Conservation (phyloP, 305 asterid genomes). For the Salvia sclarea region DNA sequence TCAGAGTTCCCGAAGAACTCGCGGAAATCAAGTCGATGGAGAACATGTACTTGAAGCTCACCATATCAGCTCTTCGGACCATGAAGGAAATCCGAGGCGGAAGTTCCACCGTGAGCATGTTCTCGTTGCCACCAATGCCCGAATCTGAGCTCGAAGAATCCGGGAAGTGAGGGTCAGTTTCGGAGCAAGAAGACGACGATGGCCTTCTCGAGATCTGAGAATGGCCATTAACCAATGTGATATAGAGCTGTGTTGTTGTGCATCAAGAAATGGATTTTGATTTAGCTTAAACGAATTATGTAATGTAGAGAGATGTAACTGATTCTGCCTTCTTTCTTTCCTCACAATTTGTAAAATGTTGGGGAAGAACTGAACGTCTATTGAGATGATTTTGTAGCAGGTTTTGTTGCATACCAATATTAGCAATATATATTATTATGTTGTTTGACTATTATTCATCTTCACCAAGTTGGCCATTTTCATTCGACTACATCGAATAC, state of each 20-base stretch:
- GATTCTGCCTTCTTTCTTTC: not conserved
- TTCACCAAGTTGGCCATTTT: no score
- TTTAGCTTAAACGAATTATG: slow-evolving; percentile 21
- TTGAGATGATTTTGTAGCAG: slow-evolving; percentile 19
- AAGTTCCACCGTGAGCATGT: slow-evolving; percentile 66
- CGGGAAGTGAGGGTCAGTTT: slow-evolving; percentile 32
- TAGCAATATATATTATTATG: no score
- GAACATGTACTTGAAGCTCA: slow-evolving; percentile 62
- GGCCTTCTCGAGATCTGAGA: not conserved
- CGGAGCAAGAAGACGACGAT: not conserved
- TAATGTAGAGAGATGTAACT: slow-evolving; percentile 4
- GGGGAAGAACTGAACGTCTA: slow-evolving; percentile 10
- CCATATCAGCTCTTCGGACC: slow-evolving; percentile 58
- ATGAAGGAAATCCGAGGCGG: slow-evolving; percentile 66
- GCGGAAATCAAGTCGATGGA: slow-evolving; percentile 63
- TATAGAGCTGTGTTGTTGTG: not conserved
- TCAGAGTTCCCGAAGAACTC: slow-evolving; percentile 57
- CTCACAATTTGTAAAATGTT: slow-evolving; percentile 8
- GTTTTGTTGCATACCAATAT: slow-evolving; percentile 8
- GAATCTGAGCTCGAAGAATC: slow-evolving; percentile 38
- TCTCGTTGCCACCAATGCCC: slow-evolving; percentile 72
- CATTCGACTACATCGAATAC: not conserved
- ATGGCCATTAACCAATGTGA: not conserved
- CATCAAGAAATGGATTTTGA: slow-evolving; percentile 22
- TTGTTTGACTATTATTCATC: not conserved